These are phyloP conservation scores for Magnusiomyces sp. DNA, from an alignment of 1,139 yeast genomes.

Conservation along the genomic window DNA sequence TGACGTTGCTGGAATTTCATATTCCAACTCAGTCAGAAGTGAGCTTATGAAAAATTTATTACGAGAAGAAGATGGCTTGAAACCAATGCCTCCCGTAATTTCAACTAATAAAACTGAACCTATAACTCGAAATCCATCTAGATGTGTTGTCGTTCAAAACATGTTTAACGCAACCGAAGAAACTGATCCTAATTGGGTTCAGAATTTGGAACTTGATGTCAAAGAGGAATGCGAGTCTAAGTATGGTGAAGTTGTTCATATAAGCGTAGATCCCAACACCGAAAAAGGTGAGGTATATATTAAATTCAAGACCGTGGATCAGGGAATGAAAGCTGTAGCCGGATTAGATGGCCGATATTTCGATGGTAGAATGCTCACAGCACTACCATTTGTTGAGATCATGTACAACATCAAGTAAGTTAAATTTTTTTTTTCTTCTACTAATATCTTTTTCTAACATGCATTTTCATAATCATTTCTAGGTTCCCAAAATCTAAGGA, in stretches of 20 bases:
- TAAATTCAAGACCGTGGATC: slow-evolving; percentile 27
- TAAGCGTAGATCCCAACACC: slow-evolving; percentile 28
- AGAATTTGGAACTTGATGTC: slow-evolving; percentile 34
- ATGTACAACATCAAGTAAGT: slow-evolving; percentile 27
- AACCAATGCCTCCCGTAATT: neutral
- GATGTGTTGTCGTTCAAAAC: slow-evolving; percentile 30
- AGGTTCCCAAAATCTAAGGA: slow-evolving; percentile 1
- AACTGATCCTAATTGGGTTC: slow-evolving; percentile 30
- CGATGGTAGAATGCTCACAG: slow-evolving; percentile 31
- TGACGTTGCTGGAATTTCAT: slow-evolving; percentile 24
- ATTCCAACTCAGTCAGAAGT: slow-evolving; percentile 25
- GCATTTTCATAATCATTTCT: no score
- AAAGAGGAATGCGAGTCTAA: slow-evolving; percentile 33
- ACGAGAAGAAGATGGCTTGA: slow-evolving; percentile 27
- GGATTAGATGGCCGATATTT: slow-evolving; percentile 34
- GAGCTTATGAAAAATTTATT: slow-evolving; percentile 30
- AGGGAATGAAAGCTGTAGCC: slow-evolving; percentile 28
- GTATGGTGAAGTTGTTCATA: slow-evolving; percentile 32
- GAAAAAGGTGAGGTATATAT: slow-evolving; percentile 30
- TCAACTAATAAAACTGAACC: neutral
- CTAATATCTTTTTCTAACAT: neutral
- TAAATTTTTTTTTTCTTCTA: neutral
- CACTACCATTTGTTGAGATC: slow-evolving; percentile 30
- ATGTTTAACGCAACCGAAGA: slow-evolving; percentile 34
- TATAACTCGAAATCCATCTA: slow-evolving; percentile 19